These are phyloP conservation scores for Eucalyptus pauciflora DNA, from an alignment of 345 rosid species.

Conservation along the genomic window DNA sequence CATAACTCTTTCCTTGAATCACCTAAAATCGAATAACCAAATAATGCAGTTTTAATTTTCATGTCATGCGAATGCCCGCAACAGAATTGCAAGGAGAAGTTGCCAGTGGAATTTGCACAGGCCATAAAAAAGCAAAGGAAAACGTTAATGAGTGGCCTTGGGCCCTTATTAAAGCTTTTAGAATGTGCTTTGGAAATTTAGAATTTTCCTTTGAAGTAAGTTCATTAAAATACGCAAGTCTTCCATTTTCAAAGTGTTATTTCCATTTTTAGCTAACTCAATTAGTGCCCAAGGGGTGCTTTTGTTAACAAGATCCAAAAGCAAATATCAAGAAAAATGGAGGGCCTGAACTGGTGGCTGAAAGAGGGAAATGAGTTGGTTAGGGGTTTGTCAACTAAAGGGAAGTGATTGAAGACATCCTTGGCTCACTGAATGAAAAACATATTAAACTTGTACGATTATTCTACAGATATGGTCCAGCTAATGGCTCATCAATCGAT, in stretches of 20 bases:
- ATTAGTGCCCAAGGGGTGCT: background rate
- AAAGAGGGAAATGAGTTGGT: background rate
- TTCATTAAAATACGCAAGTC: background rate
- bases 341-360: background rate
- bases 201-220: background rate
- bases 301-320: background rate
- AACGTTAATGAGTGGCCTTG: background rate
- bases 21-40: background rate
- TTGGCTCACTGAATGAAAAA: background rate
- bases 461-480: background rate
- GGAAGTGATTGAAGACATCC: background rate
- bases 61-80: background rate
- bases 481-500: background rate
- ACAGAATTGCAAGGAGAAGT: background rate
- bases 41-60: background rate
- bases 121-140: background rate
- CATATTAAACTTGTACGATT: background rate
- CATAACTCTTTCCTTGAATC: background rate
- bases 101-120: background rate
- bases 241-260: background rate
- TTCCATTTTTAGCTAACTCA: background rate
- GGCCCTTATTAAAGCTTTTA: background rate
- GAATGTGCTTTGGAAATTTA: background rate
- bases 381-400: background rate
- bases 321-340: background rate